Conservation (phyloP, 1,284 basidiomycete genomes). For the Cryptococcus sp. region DNA sequence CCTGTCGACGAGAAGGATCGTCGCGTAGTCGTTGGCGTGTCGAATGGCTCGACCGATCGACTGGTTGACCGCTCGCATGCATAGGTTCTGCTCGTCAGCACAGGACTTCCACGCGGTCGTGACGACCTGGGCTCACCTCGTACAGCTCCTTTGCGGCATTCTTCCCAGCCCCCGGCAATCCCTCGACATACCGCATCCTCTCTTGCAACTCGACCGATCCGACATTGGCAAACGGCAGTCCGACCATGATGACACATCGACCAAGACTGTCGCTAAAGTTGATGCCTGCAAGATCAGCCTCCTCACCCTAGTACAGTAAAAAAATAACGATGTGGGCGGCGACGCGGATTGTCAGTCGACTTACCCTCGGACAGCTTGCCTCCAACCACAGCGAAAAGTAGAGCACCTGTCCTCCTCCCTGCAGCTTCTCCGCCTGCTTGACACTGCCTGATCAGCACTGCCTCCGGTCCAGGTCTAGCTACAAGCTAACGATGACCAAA, state of each 20-base stretch:
- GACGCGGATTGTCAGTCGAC: not conserved
- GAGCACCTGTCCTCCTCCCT: conserved; percentile 54
- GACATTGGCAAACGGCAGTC: conserved; percentile 89
- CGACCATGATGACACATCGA: conserved; percentile 80
- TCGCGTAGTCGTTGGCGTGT: conserved; percentile 79
- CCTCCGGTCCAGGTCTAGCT: not conserved
- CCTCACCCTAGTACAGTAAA: no score
- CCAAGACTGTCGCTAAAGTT: conserved; percentile 91
- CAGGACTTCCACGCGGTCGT: not conserved
- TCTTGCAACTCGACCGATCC: conserved; percentile 86
- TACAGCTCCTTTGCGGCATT: conserved; percentile 80
- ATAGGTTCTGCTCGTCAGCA: conserved; percentile 58
- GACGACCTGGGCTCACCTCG: conserved; percentile 45
- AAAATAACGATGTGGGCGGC: no score
- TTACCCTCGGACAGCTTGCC: conserved; percentile 89
- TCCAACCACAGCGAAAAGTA: conserved; percentile 88
- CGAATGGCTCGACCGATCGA: conserved; percentile 93
- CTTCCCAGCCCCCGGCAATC: conserved; percentile 50
- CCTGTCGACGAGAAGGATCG: conserved; percentile 70
- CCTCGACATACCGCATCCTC: conserved; percentile 75
- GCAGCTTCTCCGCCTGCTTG: conserved; percentile 5
- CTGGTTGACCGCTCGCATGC: conserved; percentile 95
- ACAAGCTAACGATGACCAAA: conserved; percentile 50
- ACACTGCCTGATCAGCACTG: conserved; percentile 5
- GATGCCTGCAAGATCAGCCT: conserved; percentile 58